Base-by-base conservation (phyloP, 352 stramenopile species). In the Globisporangium cederbergense region DNA sequence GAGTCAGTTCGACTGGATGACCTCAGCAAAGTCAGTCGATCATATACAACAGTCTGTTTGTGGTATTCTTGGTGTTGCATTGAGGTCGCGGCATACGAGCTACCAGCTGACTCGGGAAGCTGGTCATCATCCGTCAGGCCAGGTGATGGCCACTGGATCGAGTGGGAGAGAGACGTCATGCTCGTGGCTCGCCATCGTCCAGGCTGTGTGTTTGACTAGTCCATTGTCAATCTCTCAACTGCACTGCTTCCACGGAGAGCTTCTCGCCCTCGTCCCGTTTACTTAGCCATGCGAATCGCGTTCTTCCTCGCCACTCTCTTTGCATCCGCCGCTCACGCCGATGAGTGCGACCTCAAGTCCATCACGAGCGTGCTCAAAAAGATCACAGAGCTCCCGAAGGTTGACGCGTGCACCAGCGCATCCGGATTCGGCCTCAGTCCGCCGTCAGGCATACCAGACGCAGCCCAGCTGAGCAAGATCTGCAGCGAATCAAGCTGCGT, bases 361-460 rank as follows among this genome's bases (percentile, higher is more conserved):
- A 40, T 45, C 52, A 58, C 30, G 16, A 45, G n/a, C 18, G 52
- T 58, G 18, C 32, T 45, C 32, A 58, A 45, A n/a, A 58, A 30
- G 51, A 58, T 58, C 52, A 20, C 51, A 8, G 51, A 22, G 51
- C 51, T 57, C 16, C 51, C 51, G 28, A 20, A 57, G 34, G 28
- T 43, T 7, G 9, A 42, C 51, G 18, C 18, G 30, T 43, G 51
- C 16, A 9, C 16, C 32, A 58, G 52, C 30, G 32, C 52, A 16
- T 58, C 52, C 14, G 52, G 52, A 13, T 58, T 58, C 52, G 32
- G 52, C 20, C 51, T 58, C 18, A 58, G 32, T n/a, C 52, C 52
- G 18, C 32, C 32, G 2, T 43, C 30, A 10, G 30, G 52, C 14
- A 20, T 45, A n/a, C 52, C 52, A n/a, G 22, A 28, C 8, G 9